A percentile compares a stretch with the other conserved stretches of the same genome.
Evolutionary conservation across 495 filamentous ascomycete species (phyloP).

Genomic region (Xylaria grammica): DNA sequence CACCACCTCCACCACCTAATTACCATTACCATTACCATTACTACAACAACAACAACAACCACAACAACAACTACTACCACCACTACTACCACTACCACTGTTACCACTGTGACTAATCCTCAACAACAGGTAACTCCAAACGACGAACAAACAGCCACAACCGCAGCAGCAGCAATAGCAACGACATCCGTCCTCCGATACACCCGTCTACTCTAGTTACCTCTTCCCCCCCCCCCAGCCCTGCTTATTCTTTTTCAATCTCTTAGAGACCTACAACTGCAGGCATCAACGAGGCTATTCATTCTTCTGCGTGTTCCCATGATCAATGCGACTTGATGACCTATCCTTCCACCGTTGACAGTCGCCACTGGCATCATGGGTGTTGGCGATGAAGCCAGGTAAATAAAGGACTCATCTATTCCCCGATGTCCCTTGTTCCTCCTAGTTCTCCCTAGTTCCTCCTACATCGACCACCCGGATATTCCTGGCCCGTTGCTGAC

Average conservation of each 20-base stretch:
- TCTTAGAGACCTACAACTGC: conserved; percentile 23
- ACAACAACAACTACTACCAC: no score
- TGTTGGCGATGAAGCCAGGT: conserved; percentile 56
- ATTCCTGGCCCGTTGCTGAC: conserved; percentile 11
- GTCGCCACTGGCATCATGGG: conserved; percentile 52
- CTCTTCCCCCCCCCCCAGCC: not conserved
- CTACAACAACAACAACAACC: no score
- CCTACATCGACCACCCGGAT: not conserved
- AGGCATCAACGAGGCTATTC: not conserved
- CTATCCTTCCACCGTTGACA: conserved; percentile 27
- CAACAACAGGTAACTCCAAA: no score
- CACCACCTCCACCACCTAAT: no score
- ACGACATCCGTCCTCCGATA: not conserved
- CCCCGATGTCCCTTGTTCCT: no score
- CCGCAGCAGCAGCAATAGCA: not conserved
- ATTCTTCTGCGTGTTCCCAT: conserved; percentile 14
- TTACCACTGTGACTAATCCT: not conserved
- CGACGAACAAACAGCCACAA: no score
- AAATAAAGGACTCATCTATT: conserved; percentile 29
- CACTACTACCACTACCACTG: no score
- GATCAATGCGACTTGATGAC: conserved; percentile 42
- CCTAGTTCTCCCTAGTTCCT: no score
- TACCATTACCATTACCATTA: no score
- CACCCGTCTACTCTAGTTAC: not conserved
- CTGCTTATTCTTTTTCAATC: not conserved